Conservation (phyloP, 441 rosid genomes). For the Jatropha multifida region DNA sequence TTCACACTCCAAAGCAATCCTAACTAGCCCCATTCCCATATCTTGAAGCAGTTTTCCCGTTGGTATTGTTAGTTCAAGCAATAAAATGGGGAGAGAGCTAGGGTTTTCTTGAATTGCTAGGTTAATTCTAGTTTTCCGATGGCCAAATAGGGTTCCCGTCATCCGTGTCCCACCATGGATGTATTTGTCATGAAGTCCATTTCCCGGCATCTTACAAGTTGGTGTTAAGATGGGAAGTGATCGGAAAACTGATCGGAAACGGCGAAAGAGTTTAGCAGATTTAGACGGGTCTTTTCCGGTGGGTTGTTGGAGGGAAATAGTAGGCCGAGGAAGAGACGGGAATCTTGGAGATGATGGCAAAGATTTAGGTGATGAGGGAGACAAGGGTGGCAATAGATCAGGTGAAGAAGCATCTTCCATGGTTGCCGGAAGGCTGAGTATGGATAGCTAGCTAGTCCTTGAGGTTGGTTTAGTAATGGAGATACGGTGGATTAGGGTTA, state of each 20-base stretch:
- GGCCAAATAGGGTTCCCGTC: constrained; percentile 73
- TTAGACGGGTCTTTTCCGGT: constrained; percentile 35
- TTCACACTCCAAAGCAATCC: constrained; percentile 81
- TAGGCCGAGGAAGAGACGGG: not conserved
- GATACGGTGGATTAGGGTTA: not conserved
- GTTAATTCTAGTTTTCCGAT: constrained; percentile 60
- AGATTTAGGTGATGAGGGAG: not conserved
- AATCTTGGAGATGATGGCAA: constrained; percentile 2
- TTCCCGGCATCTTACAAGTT: constrained; percentile 52
- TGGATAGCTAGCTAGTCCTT: not conserved
- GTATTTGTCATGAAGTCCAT: constrained; percentile 46
- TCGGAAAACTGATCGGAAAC: constrained; percentile 58
- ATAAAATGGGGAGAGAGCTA: constrained; percentile 54
- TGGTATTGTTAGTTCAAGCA: constrained; percentile 64
- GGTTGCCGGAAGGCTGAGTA: not conserved
- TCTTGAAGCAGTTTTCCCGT: constrained; percentile 76
- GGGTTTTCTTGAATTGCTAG: constrained; percentile 75
- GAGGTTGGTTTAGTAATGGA: not conserved
- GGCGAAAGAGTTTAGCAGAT: constrained; percentile 46
- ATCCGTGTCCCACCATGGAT: constrained; percentile 76
- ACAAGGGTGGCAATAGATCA: too few relatives aligned
- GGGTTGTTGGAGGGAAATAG: constrained; percentile 38
- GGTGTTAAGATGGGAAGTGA: constrained; percentile 77
- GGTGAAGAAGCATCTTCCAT: constrained; percentile 17
- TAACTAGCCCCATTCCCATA: constrained; percentile 63